Evolutionary conservation across 441 rosid species (phyloP).

Genomic region (Erodium texanum): DNA sequence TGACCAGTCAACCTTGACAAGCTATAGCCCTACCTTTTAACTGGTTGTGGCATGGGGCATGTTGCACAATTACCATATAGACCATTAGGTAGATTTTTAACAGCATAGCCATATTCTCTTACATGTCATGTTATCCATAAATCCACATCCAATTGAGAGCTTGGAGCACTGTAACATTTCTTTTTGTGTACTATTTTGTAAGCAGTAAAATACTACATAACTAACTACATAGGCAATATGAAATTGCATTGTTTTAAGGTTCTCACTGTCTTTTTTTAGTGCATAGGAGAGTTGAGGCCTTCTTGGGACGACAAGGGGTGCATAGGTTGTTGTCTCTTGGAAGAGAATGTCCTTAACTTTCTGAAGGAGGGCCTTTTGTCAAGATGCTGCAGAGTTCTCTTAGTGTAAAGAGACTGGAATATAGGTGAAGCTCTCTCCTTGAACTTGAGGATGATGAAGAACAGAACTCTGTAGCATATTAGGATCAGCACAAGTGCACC

Average conservation of each 20-base stretch:
- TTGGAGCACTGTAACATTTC: neutral
- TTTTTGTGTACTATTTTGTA: neutral
- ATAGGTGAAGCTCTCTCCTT: slow-evolving; percentile 71
- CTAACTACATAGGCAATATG: neutral
- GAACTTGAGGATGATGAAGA: slow-evolving; percentile 66
- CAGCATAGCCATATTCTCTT: neutral
- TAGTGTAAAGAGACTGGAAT: slow-evolving; percentile 40
- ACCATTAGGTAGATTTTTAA: neutral
- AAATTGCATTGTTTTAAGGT: neutral
- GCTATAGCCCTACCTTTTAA: neutral
- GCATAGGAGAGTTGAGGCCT: slow-evolving; percentile 68
- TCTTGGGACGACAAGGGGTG: slow-evolving; percentile 63
- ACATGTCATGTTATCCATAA: too few species aligned
- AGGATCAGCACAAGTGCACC: slow-evolving; percentile 54
- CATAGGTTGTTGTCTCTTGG: slow-evolving; percentile 47
- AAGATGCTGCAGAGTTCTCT: slow-evolving; percentile 47
- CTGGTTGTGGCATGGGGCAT: neutral
- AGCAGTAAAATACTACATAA: neutral
- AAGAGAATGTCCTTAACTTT: slow-evolving; percentile 39
- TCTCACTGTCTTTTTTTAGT: slow-evolving; percentile 29
- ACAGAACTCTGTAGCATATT: slow-evolving; percentile 50
- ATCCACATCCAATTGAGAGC: too few species aligned
- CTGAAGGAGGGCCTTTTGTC: slow-evolving; percentile 70
- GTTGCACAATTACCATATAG: neutral
- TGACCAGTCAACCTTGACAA: neutral